Evolutionary conservation across 805 yeast genomes (phyloP).

Genomic region (Dipodascopsis uninucleata): DNA sequence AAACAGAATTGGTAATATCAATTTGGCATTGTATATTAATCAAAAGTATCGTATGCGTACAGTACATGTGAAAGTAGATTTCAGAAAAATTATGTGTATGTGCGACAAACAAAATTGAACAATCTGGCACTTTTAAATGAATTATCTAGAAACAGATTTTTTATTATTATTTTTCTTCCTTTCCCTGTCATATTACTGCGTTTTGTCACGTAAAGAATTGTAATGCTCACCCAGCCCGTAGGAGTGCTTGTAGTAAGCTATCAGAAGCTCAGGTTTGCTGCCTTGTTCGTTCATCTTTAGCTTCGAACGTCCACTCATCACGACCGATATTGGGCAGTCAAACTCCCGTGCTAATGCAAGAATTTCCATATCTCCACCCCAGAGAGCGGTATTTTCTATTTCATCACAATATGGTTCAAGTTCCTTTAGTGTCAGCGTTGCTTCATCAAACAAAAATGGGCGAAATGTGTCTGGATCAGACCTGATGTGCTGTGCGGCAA

Average conservation of each 20-base stretch:
- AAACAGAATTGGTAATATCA: too few species aligned
- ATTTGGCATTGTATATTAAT: too few species aligned
- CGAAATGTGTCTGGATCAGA: slow-evolving; percentile 62
- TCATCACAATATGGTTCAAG: slow-evolving; percentile 65
- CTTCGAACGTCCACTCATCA: slow-evolving; percentile 72
- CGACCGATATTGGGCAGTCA: slow-evolving; percentile 68
- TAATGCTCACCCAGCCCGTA: slow-evolving; percentile 95
- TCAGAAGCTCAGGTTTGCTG: slow-evolving; percentile 44
- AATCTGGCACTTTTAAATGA: too few species aligned
- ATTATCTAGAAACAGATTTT: too few species aligned
- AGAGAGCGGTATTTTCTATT: slow-evolving; percentile 72
- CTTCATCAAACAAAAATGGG: slow-evolving; percentile 82
- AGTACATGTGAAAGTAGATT: too few species aligned
- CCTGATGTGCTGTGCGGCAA: slow-evolving; percentile 65
- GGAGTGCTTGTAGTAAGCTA: slow-evolving; percentile 80
- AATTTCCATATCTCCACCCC: slow-evolving; percentile 97
- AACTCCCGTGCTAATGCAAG: slow-evolving; percentile 72
- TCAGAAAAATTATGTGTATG: too few species aligned
- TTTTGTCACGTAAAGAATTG: slow-evolving; percentile 50
- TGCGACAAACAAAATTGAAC: too few species aligned
- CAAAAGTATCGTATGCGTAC: too few species aligned
- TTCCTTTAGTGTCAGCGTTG: slow-evolving; percentile 58
- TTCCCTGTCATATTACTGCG: too few species aligned
- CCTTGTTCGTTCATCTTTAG: slow-evolving; percentile 60
- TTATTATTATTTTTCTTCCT: too few species aligned